Percentiles rank a stretch among this genome's conserved stretches.
These are phyloP conservation scores for Penicillium arizonense DNA, from an alignment of 495 filamentous ascomycete species.

Conservation along the genomic window DNA sequence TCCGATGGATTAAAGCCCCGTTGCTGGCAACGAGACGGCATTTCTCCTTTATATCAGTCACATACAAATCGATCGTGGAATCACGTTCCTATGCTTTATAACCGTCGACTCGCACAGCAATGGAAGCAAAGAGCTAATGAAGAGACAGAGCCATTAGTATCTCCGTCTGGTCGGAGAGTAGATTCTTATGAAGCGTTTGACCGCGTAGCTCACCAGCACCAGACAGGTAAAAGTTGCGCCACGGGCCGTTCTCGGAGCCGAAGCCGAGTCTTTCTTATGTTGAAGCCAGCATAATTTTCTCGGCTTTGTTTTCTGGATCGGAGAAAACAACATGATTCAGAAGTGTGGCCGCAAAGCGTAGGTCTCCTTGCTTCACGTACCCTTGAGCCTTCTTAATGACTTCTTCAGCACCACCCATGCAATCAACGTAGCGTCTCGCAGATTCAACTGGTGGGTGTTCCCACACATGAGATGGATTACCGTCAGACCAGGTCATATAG, in stretches of 20 bases:
- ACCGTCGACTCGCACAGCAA: constrained; percentile 15
- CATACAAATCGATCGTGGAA: constrained; percentile 9
- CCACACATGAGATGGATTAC: constrained; percentile 35
- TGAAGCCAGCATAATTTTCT: constrained; percentile 5
- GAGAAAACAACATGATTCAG: constrained; percentile 21
- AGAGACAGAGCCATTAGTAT: constrained; percentile 5
- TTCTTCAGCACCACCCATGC: constrained; percentile 18
- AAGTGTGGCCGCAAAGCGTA: constrained; percentile 20
- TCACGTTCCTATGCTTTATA: constrained; percentile 2
- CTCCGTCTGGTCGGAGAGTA: background rate
- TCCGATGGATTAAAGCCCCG: constrained; percentile 11
- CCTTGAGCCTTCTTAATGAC: constrained; percentile 11
- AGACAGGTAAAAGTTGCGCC: constrained; percentile 19
- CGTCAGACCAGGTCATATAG: constrained; percentile 37
- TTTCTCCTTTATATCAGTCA: constrained; percentile 6
- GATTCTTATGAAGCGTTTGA: background rate
- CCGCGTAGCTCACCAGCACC: constrained; percentile 13
- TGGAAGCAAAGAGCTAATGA: constrained; percentile 9
- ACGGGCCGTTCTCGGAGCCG: constrained; percentile 20
- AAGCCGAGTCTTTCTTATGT: constrained; percentile 22
- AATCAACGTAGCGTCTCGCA: constrained; percentile 23
- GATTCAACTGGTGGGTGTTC: constrained; percentile 23
- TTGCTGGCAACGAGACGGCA: constrained; percentile 18
- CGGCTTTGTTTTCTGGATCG: constrained; percentile 1
- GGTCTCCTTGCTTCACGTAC: constrained; percentile 11